Base-by-base conservation (phyloP, 2,329 filamentous ascomycete genomes). In the Ascochyta fabae region DNA sequence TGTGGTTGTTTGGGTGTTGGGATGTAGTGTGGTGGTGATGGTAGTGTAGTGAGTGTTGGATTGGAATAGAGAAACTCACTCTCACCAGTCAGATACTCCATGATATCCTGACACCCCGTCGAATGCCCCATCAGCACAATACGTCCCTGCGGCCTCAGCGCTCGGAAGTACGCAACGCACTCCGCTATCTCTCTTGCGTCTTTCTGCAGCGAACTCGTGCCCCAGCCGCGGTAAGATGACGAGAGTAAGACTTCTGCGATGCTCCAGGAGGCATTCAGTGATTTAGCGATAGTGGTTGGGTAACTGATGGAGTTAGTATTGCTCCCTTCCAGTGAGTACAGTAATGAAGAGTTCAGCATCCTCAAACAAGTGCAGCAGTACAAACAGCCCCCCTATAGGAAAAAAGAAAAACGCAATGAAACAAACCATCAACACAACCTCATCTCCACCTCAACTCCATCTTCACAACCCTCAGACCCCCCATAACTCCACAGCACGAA, bases 81-180 rank as follows among this genome's bases (percentile, higher is more conserved):
- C 27, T 59, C 67, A 40, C 66, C 68, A n/a, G 70, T 60, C 1
- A 88, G 69, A 61, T 90, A 90, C 63, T 88, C 84, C 75, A 90
- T 81, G 12, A 86, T 80, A 68, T 89, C 87, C 71, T 90, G 88
- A 43, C 71, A 88, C 0, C 88, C 88, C 0, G 88, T 90, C 2
- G 84, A 87, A 64, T 89, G 86, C 2, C 88, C 88, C 84, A 90
- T 86, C 13, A 90, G 71, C 24, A 88, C 84, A n/a, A 90, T 72
- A 49, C 85, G 86, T 1, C 33, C 15, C 33, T 16, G 15, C 15
- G 78, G 78, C 1, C 76, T 42, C 51, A 69, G 66, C 0, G 65
- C 53, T 12, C 74, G 76, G 57, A 86, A 80, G 59, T 84, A 86
- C 12, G 72, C 52, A 1, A 86, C 80, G 56, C 82, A 81, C 54